Percentiles rank a stretch among this genome's conserved stretches.
These are phyloP conservation scores for Myriosclerotinia curreyana DNA, from an alignment of 2,329 filamentous ascomycete genomes.

Conservation along the genomic window DNA sequence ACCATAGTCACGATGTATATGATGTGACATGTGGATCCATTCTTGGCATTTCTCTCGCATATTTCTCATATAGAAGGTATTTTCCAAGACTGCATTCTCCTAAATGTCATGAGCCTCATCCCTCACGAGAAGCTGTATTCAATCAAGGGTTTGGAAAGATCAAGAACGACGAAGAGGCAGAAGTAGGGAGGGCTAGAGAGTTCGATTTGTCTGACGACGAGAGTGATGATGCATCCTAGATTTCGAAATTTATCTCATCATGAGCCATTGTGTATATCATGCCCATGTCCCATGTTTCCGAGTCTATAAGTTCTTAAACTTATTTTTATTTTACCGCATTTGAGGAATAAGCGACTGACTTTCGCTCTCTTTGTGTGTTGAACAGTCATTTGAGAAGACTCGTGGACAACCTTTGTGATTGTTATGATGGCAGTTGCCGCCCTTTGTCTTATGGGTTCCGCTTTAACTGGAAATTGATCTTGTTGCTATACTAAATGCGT, in stretches of 20 bases:
- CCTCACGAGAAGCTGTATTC: slow-evolving; percentile 38
- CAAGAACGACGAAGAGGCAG: slow-evolving; percentile 37
- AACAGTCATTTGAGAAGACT: neutral
- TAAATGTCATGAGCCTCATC: slow-evolving; percentile 57
- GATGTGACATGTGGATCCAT: slow-evolving; percentile 62
- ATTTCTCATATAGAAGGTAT: slow-evolving; percentile 65
- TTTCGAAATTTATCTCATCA: neutral
- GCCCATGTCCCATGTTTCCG: neutral
- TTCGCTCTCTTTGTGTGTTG: slow-evolving; percentile 14
- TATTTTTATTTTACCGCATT: neutral
- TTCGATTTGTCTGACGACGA: slow-evolving; percentile 20
- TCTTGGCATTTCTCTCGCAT: slow-evolving; percentile 58
- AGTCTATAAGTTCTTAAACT: neutral
- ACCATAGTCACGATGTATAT: slow-evolving; percentile 59
- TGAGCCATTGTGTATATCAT: neutral
- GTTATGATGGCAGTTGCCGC: neutral
- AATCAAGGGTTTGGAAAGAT: slow-evolving; percentile 38
- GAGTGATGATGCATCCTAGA: slow-evolving; percentile 2
- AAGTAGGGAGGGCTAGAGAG: slow-evolving; percentile 25
- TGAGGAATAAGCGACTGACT: neutral
- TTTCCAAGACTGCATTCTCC: slow-evolving; percentile 55
- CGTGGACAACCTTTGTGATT: slow-evolving; percentile 3
- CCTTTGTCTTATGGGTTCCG: neutral
- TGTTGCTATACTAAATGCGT: neutral
- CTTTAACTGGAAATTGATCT: neutral